phyloP scores from a whole-genome alignment of 2,329 filamentous ascomycete species.

The Penicillium thymicola region DNA sequence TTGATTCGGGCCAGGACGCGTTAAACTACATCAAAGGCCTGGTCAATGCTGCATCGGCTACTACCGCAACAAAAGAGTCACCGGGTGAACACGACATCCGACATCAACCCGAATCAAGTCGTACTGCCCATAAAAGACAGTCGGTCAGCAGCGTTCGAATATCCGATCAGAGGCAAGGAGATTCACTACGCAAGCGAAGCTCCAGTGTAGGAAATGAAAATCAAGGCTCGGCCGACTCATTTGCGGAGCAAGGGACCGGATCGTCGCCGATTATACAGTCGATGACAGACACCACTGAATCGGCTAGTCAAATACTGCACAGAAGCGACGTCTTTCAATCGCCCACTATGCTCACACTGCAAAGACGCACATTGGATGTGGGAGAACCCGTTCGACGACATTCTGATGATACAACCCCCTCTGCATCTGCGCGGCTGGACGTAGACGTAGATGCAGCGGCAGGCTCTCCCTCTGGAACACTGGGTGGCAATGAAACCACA shows the following conservation, averaged over 20 bases:
- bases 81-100: conserved; percentile 11
- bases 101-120: conserved; percentile 15
- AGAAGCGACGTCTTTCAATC: conserved; percentile 85
- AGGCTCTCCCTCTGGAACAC: neutral
- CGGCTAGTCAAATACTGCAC: conserved; percentile 84
- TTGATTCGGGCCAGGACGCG: conserved; percentile 78
- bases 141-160: conserved; percentile 20
- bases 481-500: conserved; percentile 6
- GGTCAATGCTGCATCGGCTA: conserved; percentile 61
- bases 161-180: conserved; percentile 8
- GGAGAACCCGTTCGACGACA: conserved; percentile 28
- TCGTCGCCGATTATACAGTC: conserved; percentile 68
- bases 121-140: conserved; percentile 18
- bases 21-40: conserved; percentile 72
- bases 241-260: conserved; percentile 69
- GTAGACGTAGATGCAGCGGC: conserved; percentile 12
- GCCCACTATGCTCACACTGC: conserved; percentile 58
- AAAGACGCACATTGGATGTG: conserved; percentile 27
- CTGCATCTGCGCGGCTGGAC: conserved; percentile 26
- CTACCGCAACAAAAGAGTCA: conserved; percentile 38
- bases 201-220: conserved; percentile 59
- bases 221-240: conserved; percentile 69
- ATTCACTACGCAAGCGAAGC: conserved; percentile 51
- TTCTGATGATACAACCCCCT: conserved; percentile 38
- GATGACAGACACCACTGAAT: conserved; percentile 69